Conservation (phyloP, 169 alveolate genomes). For the Plasmodium knowlesi region DNA sequence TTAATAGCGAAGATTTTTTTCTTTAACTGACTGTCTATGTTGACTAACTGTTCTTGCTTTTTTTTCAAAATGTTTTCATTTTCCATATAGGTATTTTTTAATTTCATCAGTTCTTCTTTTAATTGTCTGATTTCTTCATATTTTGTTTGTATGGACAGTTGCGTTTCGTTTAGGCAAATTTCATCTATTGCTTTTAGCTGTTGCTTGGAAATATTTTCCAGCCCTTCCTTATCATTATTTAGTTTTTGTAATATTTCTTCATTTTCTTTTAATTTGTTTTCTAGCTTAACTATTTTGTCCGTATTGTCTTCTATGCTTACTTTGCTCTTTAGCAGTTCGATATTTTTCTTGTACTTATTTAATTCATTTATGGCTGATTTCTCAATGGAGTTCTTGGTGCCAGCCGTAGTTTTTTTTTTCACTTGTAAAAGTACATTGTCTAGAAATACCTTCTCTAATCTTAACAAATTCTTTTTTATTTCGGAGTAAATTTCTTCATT, state of each 20-base stretch:
- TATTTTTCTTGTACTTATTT: conserved; percentile 63
- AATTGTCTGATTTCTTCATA: conserved; percentile 66
- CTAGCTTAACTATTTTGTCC: conserved; percentile 59
- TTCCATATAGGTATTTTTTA: conserved; percentile 42
- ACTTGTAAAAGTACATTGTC: conserved; percentile 67
- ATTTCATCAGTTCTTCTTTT: conserved; percentile 49
- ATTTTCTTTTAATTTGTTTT: conserved; percentile 63
- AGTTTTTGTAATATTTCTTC: conserved; percentile 69
- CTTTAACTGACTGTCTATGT: conserved; percentile 57
- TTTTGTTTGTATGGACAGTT: conserved; percentile 70
- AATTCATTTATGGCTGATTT: conserved; percentile 60
- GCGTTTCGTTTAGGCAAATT: conserved; percentile 66
- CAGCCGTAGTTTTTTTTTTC: conserved; percentile 27
- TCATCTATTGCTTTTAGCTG: conserved; percentile 71
- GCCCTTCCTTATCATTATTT: conserved; percentile 60
- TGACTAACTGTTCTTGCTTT: conserved; percentile 66
- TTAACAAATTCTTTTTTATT: conserved; percentile 44
- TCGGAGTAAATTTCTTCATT: conserved; percentile 46
- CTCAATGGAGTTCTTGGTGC: conserved; percentile 41
- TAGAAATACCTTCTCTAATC: conserved; percentile 38
- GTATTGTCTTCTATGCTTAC: conserved; percentile 70
- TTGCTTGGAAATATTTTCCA: conserved; percentile 54
- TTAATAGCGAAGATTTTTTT: conserved; percentile 46
- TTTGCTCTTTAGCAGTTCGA: conserved; percentile 60
- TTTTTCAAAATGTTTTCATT: conserved; percentile 54